These are phyloP conservation scores for Corylus heterophylla DNA, from an alignment of 306 rosid species.

Conservation along the genomic window DNA sequence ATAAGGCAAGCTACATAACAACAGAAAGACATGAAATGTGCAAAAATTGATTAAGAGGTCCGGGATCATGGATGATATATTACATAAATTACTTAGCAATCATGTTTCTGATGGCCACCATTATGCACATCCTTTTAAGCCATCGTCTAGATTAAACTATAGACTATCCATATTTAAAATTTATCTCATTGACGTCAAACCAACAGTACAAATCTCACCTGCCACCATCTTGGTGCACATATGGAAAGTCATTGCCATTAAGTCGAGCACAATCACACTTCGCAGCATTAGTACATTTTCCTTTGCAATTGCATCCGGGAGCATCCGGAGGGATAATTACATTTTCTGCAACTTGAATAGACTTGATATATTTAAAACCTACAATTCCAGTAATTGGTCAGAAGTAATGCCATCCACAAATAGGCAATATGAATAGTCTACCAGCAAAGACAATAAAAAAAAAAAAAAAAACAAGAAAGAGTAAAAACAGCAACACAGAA, in stretches of 20 bases:
- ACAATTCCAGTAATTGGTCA: conserved; percentile 13
- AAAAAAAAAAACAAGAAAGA: background rate
- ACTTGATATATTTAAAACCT: conserved; percentile 71
- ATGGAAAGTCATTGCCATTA: conserved; percentile 80
- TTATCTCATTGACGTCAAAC: background rate
- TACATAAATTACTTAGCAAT: background rate
- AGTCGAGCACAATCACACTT: conserved; percentile 76
- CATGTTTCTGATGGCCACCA: background rate
- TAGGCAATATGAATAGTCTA: background rate
- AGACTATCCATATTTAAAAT: background rate
- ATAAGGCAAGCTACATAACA: background rate
- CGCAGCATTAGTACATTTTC: conserved; percentile 55
- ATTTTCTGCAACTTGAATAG: conserved; percentile 47
- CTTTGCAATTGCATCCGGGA: conserved; percentile 77
- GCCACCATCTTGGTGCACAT: conserved; percentile 88
- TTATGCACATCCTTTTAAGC: background rate
- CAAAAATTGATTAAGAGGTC: background rate
- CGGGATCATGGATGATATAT: background rate
- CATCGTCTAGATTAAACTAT: background rate
- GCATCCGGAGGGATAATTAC: conserved; percentile 60
- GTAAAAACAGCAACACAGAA: background rate
- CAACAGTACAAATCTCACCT: conserved; percentile 49
- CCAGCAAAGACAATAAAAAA: background rate
- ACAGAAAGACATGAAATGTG: background rate
- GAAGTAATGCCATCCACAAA: background rate